Evolutionary conservation across 441 rosid species (phyloP).

Genomic region (Jatropha multifida): DNA sequence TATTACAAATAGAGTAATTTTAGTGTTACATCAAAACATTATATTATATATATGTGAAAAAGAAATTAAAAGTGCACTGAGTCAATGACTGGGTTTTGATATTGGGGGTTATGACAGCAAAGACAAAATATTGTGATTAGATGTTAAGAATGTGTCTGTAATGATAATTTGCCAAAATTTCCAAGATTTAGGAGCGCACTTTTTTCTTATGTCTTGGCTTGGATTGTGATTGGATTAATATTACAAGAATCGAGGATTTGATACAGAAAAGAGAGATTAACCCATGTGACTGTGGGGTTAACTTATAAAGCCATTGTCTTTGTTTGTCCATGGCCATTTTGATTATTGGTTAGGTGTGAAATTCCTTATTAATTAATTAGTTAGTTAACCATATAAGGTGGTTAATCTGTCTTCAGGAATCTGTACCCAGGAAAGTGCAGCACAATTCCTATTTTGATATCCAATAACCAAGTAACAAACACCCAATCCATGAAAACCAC

Average conservation of each 20-base stretch:
- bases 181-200: conserved; percentile 4
- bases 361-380: background rate
- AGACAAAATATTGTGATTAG: conserved; percentile 4
- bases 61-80: background rate
- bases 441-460: no score
- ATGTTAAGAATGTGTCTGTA: conserved; percentile 1
- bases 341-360: background rate
- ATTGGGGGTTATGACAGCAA: background rate
- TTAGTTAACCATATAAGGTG: background rate
- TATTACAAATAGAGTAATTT: no score
- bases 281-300: conserved; percentile 25
- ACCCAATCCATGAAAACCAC: no score
- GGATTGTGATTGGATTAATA: background rate
- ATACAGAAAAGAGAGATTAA: conserved; percentile 1
- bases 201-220: background rate
- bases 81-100: conserved; percentile 4
- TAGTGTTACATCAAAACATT: background rate
- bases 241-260: conserved; percentile 5
- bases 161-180: conserved; percentile 5
- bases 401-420: background rate
- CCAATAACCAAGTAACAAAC: no score
- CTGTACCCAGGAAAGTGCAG: no score
- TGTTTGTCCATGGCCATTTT: conserved; percentile 10
- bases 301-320: conserved; percentile 9
- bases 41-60: background rate